These are phyloP conservation scores for Boletus patriciae DNA, from an alignment of 768 basidiomycete genomes.

Conservation along the genomic window DNA sequence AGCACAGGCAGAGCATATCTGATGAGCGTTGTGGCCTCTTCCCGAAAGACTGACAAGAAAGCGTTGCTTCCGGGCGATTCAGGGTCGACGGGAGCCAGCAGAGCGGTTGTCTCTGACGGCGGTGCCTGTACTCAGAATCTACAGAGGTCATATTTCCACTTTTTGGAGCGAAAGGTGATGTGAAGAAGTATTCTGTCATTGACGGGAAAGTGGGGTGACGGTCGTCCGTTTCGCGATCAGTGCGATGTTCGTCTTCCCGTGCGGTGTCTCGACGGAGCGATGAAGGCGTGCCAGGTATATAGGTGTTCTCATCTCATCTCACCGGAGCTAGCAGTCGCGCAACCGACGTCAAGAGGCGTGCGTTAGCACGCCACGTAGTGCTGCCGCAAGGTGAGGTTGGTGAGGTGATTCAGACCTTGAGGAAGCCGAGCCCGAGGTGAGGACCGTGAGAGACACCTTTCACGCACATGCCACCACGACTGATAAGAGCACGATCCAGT, in stretches of 20 bases:
- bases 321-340: too few species aligned
- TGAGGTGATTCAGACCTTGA: too few species aligned
- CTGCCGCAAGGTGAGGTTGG: too few species aligned
- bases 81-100: slow-evolving; percentile 44
- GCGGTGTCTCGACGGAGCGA: slow-evolving; percentile 62
- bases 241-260: slow-evolving; percentile 7
- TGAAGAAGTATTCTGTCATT: slow-evolving; percentile 2
- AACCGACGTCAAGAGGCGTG: too few species aligned
- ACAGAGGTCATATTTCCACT: neutral
- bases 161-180: neutral
- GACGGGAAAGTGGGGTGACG: neutral
- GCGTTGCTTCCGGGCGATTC: slow-evolving; percentile 26
- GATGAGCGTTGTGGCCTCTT: slow-evolving; percentile 42
- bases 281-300: slow-evolving; percentile 8
- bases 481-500: too few species aligned
- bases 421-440: too few species aligned
- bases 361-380: too few species aligned
- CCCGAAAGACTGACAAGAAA: neutral
- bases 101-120: slow-evolving; percentile 53
- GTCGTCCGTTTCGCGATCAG: neutral
- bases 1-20: slow-evolving; percentile 75
- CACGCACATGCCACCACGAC: too few species aligned
- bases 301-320: too few species aligned
- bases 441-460: too few species aligned
- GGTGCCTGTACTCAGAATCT: neutral